A percentile compares a stretch with the other conserved stretches of the same genome.
Conservation (phyloP, 1,284 basidiomycete genomes). For the Pisolithus thermaeus region DNA sequence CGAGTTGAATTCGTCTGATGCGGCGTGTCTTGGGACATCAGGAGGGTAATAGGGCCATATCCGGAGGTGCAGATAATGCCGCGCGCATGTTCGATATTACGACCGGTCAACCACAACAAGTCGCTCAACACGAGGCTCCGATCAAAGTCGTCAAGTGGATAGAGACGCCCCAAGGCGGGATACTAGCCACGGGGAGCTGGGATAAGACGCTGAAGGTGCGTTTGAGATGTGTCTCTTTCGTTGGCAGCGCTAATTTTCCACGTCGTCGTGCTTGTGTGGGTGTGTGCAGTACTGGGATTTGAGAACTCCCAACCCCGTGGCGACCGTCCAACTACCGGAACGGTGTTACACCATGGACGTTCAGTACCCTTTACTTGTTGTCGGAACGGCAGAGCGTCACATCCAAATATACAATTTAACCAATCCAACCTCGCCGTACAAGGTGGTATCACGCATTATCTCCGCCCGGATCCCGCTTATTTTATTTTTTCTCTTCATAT, state of each 20-base stretch:
- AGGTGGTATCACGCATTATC: conserved; percentile 39
- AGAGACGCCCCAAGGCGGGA: conserved; percentile 57
- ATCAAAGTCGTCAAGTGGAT: conserved; percentile 72
- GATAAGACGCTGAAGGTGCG: conserved; percentile 79
- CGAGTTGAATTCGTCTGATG: background rate
- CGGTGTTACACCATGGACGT: conserved; percentile 88
- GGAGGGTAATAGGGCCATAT: conserved; percentile 77
- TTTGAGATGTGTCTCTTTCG: background rate
- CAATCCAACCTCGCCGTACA: conserved; percentile 72
- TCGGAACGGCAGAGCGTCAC: conserved; percentile 91
- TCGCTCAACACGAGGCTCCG: conserved; percentile 78
- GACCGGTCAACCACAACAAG: conserved; percentile 61
- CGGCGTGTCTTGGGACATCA: conserved; percentile 13
- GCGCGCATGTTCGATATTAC: conserved; percentile 73
- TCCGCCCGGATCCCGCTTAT: conserved; percentile 2
- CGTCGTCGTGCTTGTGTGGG: background rate
- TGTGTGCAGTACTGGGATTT: conserved; percentile 83
- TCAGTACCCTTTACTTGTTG: conserved; percentile 82
- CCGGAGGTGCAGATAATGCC: conserved; percentile 77
- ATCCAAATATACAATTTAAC: conserved; percentile 86
- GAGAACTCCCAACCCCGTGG: conserved; percentile 66
- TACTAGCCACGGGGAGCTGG: conserved; percentile 85
- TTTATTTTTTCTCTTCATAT: conserved; percentile 4
- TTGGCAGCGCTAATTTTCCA: background rate
- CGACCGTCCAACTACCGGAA: conserved; percentile 78